Evolutionary conservation across 2,329 filamentous ascomycete species (phyloP), one percentile per base, ranked within the genome.

Genomic region (Colletotrichum sojae): DNA sequence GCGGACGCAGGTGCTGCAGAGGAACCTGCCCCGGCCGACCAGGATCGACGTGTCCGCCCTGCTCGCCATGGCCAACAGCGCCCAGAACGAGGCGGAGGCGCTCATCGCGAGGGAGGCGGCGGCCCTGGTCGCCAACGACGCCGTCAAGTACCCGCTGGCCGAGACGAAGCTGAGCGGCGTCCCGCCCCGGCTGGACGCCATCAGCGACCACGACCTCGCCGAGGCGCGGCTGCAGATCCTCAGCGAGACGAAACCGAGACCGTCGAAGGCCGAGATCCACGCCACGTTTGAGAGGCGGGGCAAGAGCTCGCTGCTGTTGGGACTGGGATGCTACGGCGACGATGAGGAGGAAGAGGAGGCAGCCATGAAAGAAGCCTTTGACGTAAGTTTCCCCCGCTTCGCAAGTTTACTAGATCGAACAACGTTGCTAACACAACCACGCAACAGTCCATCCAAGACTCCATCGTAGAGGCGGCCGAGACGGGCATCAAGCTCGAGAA

Each of bases 1-100:
- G 58, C 91, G 96, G 75, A 97, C 93, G 1, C 94, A 97, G 76
- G 95, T 97, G n/a, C 90, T 98, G 80, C 95, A 98, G 81, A 90
- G 88, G 73, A 89, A 88, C 4, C 84, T 99, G 13, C 96, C 96
- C 8, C 88, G 95, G 52, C 94, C 96, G 1, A 85, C 86, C 1
- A 81, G 86, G 2, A 85, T 98, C 15, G 91, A 98, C 78, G 80
- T 96, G 22, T 84, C 90, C 58, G 85, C 85, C 1, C 82, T 98
- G 72, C 77, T 94, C 39, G 51, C 67, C 2, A 85, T 85, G 39
- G 92, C 92, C 0, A 85, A 88, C 2, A 80, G 85, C 13, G 81
- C 91, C 5, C 76, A 85, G 2, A 90, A 95, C 74, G 87, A 90
- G 0, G 86, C 91, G n/a, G 85, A 92, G 74, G 84, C 86, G 13